Base-by-base conservation (phyloP, 257 asterid genomes). In the Penstemon barbatus region DNA sequence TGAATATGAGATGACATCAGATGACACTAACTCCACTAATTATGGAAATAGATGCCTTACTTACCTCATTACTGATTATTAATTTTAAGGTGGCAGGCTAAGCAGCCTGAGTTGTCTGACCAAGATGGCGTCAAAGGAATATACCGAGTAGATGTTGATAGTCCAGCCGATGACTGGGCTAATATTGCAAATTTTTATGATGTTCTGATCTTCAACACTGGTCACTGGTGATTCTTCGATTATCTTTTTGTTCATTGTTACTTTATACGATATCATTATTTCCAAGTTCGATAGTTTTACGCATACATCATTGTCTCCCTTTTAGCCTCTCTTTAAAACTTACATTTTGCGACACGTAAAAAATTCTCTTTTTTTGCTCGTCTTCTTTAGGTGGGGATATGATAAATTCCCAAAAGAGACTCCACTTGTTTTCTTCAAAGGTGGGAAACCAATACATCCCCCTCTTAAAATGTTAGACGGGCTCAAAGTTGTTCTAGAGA, bases 131-230 rank as follows among this genome's bases (percentile, higher is more conserved):
- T 69, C 69, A 87, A 86, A 61, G 97, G 96, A 69, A 78, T 69
- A 52, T 80, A 83, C 76, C 89, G 95, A 66, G 97, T 91, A 9
- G 97, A 94, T 78, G 87, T 89, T 40, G 97, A 94, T 76, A 61
- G 69, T 75, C 99, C 97, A 63, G 92, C 97, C n/a, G 77, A 80
- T 68, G 97, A 86, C 63, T 94, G 97, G 99, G 85, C 93, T 44
- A 78, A 71, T 55, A 68, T 91, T 78, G 84, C 86, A 54, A 84
- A 75, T 75, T 89, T 94, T 80, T 91, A 90, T 70, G 78, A 84
- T 77, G 95, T 94, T 62, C 78, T 91, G 57, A 81, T 94, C 71
- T 94, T 91, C 86, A 94, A 91, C 77, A 94, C 97, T 67, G 97
- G 99, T 58, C 97, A 91, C 71, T 94, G 97, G 99, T 91, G 72